Conservation (phyloP, 1,284 basidiomycete species). For the Malassezia globosa region DNA sequence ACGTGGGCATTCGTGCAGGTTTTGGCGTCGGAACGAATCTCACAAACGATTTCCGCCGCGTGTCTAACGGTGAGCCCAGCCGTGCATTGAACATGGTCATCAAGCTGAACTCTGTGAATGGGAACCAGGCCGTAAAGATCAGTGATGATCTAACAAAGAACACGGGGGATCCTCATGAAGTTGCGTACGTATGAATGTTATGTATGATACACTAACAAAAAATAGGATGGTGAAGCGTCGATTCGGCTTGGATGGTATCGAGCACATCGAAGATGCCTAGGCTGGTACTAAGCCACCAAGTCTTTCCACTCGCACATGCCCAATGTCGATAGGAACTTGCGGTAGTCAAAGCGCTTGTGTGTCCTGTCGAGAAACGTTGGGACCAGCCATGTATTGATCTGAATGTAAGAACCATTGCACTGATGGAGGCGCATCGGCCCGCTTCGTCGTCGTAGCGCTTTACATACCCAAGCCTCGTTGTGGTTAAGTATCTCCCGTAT, state of each 20-base stretch:
- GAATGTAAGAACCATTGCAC: too few species aligned
- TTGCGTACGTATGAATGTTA: constrained; percentile 16
- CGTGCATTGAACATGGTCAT: constrained; percentile 44
- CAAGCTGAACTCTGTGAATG: constrained; percentile 37
- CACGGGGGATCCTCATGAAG: constrained; percentile 35
- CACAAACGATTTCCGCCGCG: constrained; percentile 32
- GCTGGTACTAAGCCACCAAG: not conserved
- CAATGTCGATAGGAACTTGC: constrained; percentile 23
- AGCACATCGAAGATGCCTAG: constrained; percentile 17
- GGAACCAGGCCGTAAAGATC: constrained; percentile 39
- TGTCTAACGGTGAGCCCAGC: constrained; percentile 15
- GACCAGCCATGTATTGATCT: not conserved
- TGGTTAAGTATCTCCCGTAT: constrained; percentile 37
- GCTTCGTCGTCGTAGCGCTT: not conserved
- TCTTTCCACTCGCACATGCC: constrained; percentile 11
- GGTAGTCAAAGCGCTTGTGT: constrained; percentile 41
- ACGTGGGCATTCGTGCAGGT: constrained; percentile 36
- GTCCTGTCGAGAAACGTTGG: constrained; percentile 36
- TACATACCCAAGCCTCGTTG: constrained; percentile 25
- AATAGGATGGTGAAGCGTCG: constrained; percentile 22
- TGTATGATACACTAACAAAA: too few species aligned
- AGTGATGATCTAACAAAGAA: constrained; percentile 45
- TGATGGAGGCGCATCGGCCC: too few species aligned
- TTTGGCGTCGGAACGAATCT: constrained; percentile 38
- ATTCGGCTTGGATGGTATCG: constrained; percentile 16